phyloP scores from a whole-genome alignment of 2,329 filamentous ascomycete species.

The Cryphonectria radicalis region DNA sequence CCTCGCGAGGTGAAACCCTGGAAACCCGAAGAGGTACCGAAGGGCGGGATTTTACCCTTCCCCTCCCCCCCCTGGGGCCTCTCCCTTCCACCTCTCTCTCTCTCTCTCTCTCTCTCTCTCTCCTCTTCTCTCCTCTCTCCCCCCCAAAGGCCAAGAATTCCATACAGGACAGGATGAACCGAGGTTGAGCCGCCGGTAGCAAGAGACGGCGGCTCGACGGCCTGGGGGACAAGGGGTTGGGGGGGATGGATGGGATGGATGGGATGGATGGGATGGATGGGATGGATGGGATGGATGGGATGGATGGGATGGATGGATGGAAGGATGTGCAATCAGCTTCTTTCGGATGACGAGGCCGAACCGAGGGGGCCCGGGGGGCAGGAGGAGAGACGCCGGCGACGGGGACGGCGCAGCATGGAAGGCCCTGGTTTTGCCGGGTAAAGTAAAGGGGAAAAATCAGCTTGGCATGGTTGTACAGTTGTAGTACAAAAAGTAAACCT shows the following conservation, averaged over 20 bases:
- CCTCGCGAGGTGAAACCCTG: not conserved
- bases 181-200: constrained; percentile 27
- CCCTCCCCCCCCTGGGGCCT: no score
- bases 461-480: no score
- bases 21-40: constrained; percentile 6
- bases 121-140: not conserved
- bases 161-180: constrained; percentile 5
- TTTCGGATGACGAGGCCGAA: constrained; percentile 11
- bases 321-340: not conserved
- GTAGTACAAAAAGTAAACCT: no score
- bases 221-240: constrained; percentile 10
- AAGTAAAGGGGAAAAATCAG: no score
- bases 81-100: not conserved
- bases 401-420: constrained; percentile 18
- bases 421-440: not conserved
- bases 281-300: not conserved
- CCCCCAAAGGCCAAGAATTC: not conserved
- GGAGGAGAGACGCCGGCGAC: not conserved
- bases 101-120: no score
- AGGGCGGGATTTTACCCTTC: not conserved
- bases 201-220: constrained; percentile 26
- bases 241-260: no score
- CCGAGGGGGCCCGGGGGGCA: not conserved
- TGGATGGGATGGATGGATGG: not conserved
- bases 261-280: no score